Conservation (phyloP, 2,329 filamentous ascomycete genomes). For the Colletotrichum horii region DNA sequence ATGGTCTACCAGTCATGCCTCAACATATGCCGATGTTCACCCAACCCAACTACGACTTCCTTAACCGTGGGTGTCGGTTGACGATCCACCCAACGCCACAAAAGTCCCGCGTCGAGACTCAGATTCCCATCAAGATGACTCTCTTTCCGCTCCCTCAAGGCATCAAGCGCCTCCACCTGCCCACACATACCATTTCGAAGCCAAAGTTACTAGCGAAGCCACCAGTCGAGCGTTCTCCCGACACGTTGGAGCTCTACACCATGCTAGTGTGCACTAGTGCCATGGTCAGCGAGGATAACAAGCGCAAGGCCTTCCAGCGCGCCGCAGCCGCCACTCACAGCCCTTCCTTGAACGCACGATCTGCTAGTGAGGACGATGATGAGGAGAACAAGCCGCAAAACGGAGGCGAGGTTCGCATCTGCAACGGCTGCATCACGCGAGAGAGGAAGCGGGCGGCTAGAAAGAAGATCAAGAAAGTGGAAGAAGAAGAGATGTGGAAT, state of each 20-base stretch:
- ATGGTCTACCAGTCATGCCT: constrained; percentile 29
- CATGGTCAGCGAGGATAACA: constrained; percentile 75
- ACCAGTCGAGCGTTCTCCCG: constrained; percentile 66
- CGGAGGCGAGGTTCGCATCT: constrained; percentile 94
- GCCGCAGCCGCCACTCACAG: constrained; percentile 51
- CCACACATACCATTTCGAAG: constrained; percentile 90
- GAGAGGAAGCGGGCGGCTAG: constrained; percentile 90
- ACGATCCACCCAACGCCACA: constrained; percentile 70
- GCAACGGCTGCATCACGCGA: constrained; percentile 85
- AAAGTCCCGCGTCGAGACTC: constrained; percentile 95
- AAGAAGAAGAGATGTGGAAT: constrained; percentile 89
- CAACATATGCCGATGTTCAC: constrained; percentile 32
- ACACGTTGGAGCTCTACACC: constrained; percentile 80
- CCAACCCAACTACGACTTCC: constrained; percentile 30
- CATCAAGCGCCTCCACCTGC: constrained; percentile 83
- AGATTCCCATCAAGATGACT: constrained; percentile 87
- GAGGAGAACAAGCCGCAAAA: constrained; percentile 78
- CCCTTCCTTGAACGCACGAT: constrained; percentile 24
- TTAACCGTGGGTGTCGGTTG: constrained; percentile 46
- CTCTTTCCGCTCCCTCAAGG: constrained; percentile 77
- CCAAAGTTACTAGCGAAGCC: constrained; percentile 86
- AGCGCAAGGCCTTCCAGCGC: constrained; percentile 69
- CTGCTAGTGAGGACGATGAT: constrained; percentile 53
- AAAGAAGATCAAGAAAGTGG: constrained; percentile 91
- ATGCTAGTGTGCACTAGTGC: constrained; percentile 91